phyloP scores from a whole-genome alignment of 495 filamentous ascomycete genomes.

The Aspergillus saccharolyticus region DNA sequence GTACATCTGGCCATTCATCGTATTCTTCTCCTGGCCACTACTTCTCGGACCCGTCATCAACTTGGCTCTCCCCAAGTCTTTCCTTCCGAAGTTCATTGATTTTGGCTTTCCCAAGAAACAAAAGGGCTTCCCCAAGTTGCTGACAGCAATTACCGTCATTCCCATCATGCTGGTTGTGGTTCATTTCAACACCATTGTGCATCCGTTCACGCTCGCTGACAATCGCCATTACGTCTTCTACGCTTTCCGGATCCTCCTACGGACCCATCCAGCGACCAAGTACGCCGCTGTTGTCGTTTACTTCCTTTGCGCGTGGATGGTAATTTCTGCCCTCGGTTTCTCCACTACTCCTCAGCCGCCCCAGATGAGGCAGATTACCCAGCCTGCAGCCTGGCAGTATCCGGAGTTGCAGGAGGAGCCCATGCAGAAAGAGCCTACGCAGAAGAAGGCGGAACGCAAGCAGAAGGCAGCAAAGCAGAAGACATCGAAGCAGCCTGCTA shows the following conservation, averaged over 20 bases:
- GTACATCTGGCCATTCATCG: conserved; percentile 85
- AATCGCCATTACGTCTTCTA: conserved; percentile 98
- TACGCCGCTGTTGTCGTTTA: conserved; percentile 65
- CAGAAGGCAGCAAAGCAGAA: conserved; percentile 21
- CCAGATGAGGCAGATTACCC: conserved; percentile 9
- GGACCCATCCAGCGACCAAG: conserved; percentile 54
- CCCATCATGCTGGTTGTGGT: conserved; percentile 53
- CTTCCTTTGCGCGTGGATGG: conserved; percentile 55
- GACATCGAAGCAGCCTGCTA: conserved; percentile 20
- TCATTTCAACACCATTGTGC: conserved; percentile 83
- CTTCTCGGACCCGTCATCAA: conserved; percentile 51
- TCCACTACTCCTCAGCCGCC: conserved; percentile 27
- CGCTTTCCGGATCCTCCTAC: conserved; percentile 79
- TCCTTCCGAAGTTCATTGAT: conserved; percentile 35
- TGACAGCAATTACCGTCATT: conserved; percentile 34
- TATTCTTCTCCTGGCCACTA: conserved; percentile 84
- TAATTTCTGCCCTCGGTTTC: conserved; percentile 52
- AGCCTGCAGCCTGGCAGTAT: conserved; percentile 5
- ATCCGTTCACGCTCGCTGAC: conserved; percentile 93
- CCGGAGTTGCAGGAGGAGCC: conserved; percentile 21
- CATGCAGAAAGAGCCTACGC: conserved; percentile 12
- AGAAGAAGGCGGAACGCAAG: conserved; percentile 23
- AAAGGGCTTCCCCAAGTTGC: conserved; percentile 32
- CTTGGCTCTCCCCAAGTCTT: conserved; percentile 29
- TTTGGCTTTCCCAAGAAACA: conserved; percentile 34